Conservation (phyloP, 106 monocot species). For the Allium cepa region DNA sequence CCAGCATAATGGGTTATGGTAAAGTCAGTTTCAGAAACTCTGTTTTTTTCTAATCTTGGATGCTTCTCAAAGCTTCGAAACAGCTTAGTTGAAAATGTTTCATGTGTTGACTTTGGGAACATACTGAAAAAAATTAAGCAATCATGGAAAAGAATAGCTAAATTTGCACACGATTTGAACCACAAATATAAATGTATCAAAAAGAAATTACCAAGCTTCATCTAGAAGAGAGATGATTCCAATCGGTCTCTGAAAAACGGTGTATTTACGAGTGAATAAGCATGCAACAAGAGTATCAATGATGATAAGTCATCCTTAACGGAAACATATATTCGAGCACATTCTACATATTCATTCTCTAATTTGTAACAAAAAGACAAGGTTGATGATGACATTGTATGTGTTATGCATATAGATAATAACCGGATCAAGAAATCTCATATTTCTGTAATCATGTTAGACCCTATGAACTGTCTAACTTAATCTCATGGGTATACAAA, state of each 20-base stretch:
- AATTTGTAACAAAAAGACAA: too few relatives aligned
- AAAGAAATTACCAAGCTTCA: slow-evolving; percentile 80
- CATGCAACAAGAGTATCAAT: too few relatives aligned
- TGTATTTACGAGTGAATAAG: too few relatives aligned
- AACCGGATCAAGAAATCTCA: too few relatives aligned
- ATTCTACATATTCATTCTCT: too few relatives aligned
- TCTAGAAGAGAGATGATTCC: slow-evolving; percentile 83
- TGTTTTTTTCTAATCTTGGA: slow-evolving; percentile 69
- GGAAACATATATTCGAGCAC: too few relatives aligned
- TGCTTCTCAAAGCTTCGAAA: slow-evolving; percentile 70
- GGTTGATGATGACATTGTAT: too few relatives aligned
- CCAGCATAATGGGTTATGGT: slow-evolving; percentile 95
- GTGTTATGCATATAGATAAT: too few relatives aligned
- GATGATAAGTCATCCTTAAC: too few relatives aligned
- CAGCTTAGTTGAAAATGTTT: slow-evolving; percentile 88
- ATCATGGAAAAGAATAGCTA: background rate
- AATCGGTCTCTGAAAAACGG: slow-evolving; percentile 59
- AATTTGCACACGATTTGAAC: background rate
- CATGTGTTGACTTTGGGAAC: slow-evolving; percentile 94
- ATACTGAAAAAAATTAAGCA: slow-evolving; percentile 41
- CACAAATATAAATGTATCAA: background rate
- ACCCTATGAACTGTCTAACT: too few relatives aligned
- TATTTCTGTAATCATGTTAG: too few relatives aligned
- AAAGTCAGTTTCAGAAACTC: slow-evolving; percentile 93
- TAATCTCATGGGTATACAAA: too few relatives aligned